Evolutionary conservation across 768 basidiomycete genomes (phyloP).

Genomic region (Amyloporia xantha): DNA sequence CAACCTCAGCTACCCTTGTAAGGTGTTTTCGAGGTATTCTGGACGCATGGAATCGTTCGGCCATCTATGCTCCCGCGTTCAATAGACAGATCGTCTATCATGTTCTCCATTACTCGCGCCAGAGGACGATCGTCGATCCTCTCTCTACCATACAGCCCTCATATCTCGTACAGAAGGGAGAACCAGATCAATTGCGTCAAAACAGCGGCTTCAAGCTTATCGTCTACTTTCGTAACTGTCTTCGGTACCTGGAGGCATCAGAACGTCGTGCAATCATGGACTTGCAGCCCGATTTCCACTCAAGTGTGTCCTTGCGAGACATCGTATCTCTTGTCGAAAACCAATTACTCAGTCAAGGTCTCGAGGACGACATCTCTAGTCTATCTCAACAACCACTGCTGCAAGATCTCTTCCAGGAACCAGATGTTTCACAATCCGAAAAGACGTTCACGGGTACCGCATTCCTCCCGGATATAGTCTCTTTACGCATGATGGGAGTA

Average conservation of each 20-base stretch:
- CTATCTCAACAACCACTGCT: conserved; percentile 10
- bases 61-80: conserved; percentile 22
- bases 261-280: conserved; percentile 22
- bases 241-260: conserved; percentile 35
- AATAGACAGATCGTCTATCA: conserved; percentile 36
- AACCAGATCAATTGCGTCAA: conserved; percentile 59
- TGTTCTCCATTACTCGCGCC: conserved; percentile 45
- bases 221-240: conserved; percentile 66
- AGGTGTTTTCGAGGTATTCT: not conserved
- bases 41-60: not conserved
- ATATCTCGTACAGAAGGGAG: conserved; percentile 71
- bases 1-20: conserved; percentile 4
- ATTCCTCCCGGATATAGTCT: conserved; percentile 1
- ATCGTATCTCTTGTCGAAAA: conserved; percentile 11
- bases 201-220: conserved; percentile 71
- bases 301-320: conserved; percentile 9
- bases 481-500: not conserved
- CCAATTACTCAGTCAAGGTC: conserved; percentile 11
- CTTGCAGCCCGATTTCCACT: not conserved
- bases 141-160: conserved; percentile 81
- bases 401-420: conserved; percentile 8
- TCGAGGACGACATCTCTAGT: conserved; percentile 11
- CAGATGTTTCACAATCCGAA: not conserved
- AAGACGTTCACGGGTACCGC: not conserved
- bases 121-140: conserved; percentile 56